These are phyloP conservation scores for Colletotrichum chlorophyti DNA, from an alignment of 2,329 filamentous ascomycete species.

Conservation along the genomic window DNA sequence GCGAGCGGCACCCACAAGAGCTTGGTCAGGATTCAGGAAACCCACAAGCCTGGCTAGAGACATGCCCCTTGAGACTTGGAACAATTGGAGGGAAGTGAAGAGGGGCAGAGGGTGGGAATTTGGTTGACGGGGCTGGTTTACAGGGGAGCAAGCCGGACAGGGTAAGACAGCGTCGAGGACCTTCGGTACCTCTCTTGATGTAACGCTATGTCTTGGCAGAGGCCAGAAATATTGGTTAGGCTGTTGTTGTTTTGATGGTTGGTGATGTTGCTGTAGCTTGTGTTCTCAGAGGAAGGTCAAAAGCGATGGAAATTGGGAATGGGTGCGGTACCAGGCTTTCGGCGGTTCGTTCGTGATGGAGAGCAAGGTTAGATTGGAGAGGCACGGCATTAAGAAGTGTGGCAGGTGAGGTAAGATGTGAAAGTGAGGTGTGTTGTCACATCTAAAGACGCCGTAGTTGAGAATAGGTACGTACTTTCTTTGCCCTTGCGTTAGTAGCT, in stretches of 20 bases:
- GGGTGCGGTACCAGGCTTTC: too few species aligned
- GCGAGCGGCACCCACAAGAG: constrained; percentile 16
- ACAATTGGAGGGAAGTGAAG: constrained; percentile 2
- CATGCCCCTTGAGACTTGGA: constrained; percentile 1
- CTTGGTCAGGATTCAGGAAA: too few species aligned
- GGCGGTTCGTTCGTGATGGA: constrained; percentile 17
- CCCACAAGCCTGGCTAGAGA: neutral
- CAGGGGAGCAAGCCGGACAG: neutral
- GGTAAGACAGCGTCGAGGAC: neutral
- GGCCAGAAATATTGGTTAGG: too few species aligned
- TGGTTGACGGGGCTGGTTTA: neutral
- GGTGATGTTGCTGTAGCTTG: too few species aligned
- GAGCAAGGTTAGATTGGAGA: constrained; percentile 7
- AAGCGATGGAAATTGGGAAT: too few species aligned
- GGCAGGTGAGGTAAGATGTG: neutral
- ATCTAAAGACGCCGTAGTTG: constrained; percentile 9
- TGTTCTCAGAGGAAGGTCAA: too few species aligned
- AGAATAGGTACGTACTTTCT: constrained; percentile 7
- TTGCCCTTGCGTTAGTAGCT: too few species aligned
- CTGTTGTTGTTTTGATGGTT: too few species aligned
- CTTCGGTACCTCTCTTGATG: too few species aligned
- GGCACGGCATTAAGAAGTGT: constrained; percentile 12
- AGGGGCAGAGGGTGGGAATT: neutral
- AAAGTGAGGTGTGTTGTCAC: constrained; percentile 19
- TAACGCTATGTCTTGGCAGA: neutral